phyloP scores from a whole-genome alignment of 2,329 filamentous ascomycete genomes.

The Hypoxylon sp. region DNA sequence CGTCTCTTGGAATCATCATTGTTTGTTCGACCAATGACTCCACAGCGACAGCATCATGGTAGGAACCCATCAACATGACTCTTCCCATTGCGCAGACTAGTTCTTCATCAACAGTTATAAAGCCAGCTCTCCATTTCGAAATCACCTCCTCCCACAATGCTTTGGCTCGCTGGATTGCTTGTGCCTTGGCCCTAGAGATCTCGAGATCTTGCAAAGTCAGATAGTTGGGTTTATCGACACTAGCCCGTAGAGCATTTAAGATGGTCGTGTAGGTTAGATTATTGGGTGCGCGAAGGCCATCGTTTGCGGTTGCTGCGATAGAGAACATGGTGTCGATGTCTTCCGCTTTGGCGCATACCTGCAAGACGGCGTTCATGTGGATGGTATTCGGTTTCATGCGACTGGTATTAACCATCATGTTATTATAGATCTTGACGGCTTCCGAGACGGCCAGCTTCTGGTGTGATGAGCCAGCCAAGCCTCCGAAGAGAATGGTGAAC shows the following conservation, averaged over 20 bases:
- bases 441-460: slow-evolving; percentile 71
- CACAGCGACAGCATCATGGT: slow-evolving; percentile 76
- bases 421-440: slow-evolving; percentile 81
- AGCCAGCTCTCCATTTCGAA: slow-evolving; percentile 77
- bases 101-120: slow-evolving; percentile 79
- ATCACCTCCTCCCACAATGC: slow-evolving; percentile 85
- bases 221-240: slow-evolving; percentile 52
- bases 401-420: slow-evolving; percentile 70
- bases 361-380: slow-evolving; percentile 89
- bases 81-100: slow-evolving; percentile 85
- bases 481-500: slow-evolving; percentile 84
- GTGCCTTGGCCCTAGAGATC: slow-evolving; percentile 52
- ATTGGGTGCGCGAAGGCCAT: slow-evolving; percentile 73
- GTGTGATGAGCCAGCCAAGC: slow-evolving; percentile 72
- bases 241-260: slow-evolving; percentile 76
- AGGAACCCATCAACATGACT: slow-evolving; percentile 74
- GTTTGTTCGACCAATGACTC: slow-evolving; percentile 83
- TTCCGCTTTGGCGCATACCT: slow-evolving; percentile 78
- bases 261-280: slow-evolving; percentile 83
- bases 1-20: slow-evolving; percentile 76
- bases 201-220: slow-evolving; percentile 49
- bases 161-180: slow-evolving; percentile 73
- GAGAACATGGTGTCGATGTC: slow-evolving; percentile 86
- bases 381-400: slow-evolving; percentile 78
- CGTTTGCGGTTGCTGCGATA: slow-evolving; percentile 78